Conservation (phyloP, 805 yeast genomes). For the Candida suzukii region DNA sequence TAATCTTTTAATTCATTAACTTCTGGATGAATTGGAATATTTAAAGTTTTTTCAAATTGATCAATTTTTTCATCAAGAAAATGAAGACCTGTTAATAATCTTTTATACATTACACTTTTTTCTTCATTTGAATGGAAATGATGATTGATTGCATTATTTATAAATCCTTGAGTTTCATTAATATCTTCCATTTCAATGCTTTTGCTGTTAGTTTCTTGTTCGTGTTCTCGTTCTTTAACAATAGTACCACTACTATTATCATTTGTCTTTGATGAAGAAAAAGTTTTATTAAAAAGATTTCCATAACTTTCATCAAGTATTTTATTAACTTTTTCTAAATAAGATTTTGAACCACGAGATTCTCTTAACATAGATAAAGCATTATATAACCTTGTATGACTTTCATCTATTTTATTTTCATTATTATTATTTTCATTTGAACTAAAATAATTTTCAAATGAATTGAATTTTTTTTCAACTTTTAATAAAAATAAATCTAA, state of each 20-base stretch:
- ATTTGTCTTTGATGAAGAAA: neutral
- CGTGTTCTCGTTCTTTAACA: too few species aligned
- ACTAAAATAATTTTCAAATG: slow-evolving; percentile 19
- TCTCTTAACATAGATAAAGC: slow-evolving; percentile 17
- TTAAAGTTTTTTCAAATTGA: slow-evolving; percentile 28
- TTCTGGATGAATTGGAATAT: slow-evolving; percentile 22
- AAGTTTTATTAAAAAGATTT: slow-evolving; percentile 6
- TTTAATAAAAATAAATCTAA: slow-evolving; percentile 21
- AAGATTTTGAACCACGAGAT: slow-evolving; percentile 10
- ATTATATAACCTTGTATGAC: slow-evolving; percentile 17
- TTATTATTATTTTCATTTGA: slow-evolving; percentile 1
- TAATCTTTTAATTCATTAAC: slow-evolving; percentile 25
- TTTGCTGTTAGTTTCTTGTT: too few species aligned
- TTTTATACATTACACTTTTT: slow-evolving; percentile 20
- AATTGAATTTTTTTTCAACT: slow-evolving; percentile 21
- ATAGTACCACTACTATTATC: too few species aligned
- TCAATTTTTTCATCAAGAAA: slow-evolving; percentile 33
- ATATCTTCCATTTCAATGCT: neutral
- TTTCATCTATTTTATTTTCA: neutral
- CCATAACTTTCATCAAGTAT: slow-evolving; percentile 25
- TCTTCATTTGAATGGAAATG: neutral
- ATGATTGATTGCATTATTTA: neutral
- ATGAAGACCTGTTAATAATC: slow-evolving; percentile 28
- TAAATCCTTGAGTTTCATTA: neutral
- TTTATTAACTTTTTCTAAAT: slow-evolving; percentile 2